Evolutionary conservation across 495 filamentous ascomycete species (phyloP), one percentile per base, ranked within the genome.

Genomic region (Acidiella bohemica): DNA sequence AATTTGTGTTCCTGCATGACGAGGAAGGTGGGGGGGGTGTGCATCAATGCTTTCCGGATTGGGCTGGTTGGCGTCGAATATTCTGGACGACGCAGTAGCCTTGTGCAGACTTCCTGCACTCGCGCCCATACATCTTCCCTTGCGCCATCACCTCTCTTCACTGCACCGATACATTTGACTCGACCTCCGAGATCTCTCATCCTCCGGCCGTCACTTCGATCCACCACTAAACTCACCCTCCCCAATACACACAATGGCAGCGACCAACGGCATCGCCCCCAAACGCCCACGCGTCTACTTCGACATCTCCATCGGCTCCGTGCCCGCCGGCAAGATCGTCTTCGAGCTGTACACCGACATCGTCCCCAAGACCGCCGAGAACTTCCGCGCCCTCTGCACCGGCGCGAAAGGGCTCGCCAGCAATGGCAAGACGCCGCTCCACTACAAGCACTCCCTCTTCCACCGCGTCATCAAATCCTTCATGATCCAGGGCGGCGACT

Each of bases 401-500:
- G 75, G 73, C 30, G 81, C 92, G 70, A 77, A 93, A 63, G 88
- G 87, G 20, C n/a, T n/a, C n/a, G 50, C 75, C 33, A 84, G 85
- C 35, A 85, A 80, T 51, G 63, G 73, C 41, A 86, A 86, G 58
- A 87, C 92, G 66, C 81, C 78, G 27, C 69, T 99, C 42, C 80
- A 78, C 60, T 99, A 84, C 78, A 85, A 90, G 65, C 84, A 80
- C 55, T 88, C 81, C 39, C 58, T 44, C 44, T 99, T 99, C 77
- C 90, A 99, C 70, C 82, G 90, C 44, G 76, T 99, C 51, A 99
- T 99, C 67, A 93, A 93, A 62, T 62, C 79, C 46, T 99, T 99
- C 71, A 99, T 99, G 90, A 82, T 95, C 60, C 90, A 99, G 66
- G 90, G 90, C 54, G 90, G 90, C 64, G 90, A 99, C 66, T 99